Base-by-base conservation (phyloP, 768 basidiomycete genomes). In the Suillus clintonianus region DNA sequence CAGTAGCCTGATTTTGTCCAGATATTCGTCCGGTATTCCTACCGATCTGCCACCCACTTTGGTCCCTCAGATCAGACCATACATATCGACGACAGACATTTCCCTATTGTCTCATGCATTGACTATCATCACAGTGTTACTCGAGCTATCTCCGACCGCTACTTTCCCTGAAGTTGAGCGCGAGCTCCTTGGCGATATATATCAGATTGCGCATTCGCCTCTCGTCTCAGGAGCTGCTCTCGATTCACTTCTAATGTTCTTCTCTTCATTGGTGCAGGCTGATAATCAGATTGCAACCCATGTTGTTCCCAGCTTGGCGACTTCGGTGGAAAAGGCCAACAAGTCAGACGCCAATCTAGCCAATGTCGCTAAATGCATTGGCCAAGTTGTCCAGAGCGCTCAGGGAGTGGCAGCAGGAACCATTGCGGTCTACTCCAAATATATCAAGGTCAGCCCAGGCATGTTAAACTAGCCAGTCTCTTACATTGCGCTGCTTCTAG, bases 361-460 rank as follows among this genome's bases (percentile, higher is more conserved):
- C 4, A 97, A 95, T 66, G 90, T 94, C 15, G 92, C 95, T 39
- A 90, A 88, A 70, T 94, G 91, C 66, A 81, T 99, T 17, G 95
- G 92, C 0, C 87, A 89, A 62, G 88, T 97, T 64, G 91, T 96
- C 27, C 86, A 81, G 71, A 87, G 85, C 65, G 80, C 88, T 41
- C 88, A 85, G 36, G 83, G 80, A 22, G 82, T 95, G 42, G 91
- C 92, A 15, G 91, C 92, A 0, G 92, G 90, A 19, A 88, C 91
- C 5, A 90, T 97, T 64, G 89, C 89, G 0, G 90, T 94, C 73
- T 96, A 94, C 71, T 86, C 89, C 3, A 95, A 91, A 73, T 79
- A 86, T 58, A 76, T 98, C 70, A 92, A 90, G 84, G 94, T 91
- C 64, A 30, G 42, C 62, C 54, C 4, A 37, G 34, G 62, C 32